phyloP scores from a whole-genome alignment of 164 flowering plant genomes.

The Aristolochia fimbriata region DNA sequence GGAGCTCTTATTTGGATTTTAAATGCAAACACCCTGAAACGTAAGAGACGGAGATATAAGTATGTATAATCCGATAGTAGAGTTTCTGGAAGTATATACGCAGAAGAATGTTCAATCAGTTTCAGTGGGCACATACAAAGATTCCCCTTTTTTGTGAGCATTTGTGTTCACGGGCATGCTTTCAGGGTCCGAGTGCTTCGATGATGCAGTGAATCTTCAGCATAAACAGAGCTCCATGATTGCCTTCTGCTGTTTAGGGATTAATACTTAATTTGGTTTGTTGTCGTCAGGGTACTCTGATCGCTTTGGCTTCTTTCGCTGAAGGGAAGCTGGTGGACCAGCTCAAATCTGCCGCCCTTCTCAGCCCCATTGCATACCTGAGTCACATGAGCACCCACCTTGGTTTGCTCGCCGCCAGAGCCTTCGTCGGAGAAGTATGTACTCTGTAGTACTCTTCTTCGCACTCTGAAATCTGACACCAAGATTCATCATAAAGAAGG shows the following conservation, averaged over 20 bases:
- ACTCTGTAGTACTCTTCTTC: neutral
- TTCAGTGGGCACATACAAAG: no score
- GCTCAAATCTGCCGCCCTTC: conserved; percentile 63
- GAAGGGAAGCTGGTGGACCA: conserved; percentile 47
- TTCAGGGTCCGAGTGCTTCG: no score
- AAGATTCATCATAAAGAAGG: neutral
- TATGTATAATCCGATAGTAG: no score
- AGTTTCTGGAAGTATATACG: no score
- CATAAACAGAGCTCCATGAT: neutral
- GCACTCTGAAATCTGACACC: no score
- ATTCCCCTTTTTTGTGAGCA: no score
- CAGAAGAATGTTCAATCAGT: no score
- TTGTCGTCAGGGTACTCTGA: conserved; percentile 62
- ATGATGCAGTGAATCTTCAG: no score
- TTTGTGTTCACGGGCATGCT: no score
- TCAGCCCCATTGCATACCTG: conserved; percentile 78
- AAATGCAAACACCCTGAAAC: no score
- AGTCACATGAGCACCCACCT: conserved; percentile 75
- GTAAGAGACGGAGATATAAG: no score
- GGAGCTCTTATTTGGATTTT: no score
- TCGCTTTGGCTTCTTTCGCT: conserved; percentile 71
- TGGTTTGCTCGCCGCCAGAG: conserved; percentile 46
- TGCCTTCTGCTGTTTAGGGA: neutral
- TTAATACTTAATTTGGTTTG: neutral
- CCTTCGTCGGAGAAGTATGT: conserved; percentile 63